Evolutionary conservation across 768 basidiomycete genomes (phyloP), one percentile per base, ranked within the genome.

Genomic region (Russula sp.): DNA sequence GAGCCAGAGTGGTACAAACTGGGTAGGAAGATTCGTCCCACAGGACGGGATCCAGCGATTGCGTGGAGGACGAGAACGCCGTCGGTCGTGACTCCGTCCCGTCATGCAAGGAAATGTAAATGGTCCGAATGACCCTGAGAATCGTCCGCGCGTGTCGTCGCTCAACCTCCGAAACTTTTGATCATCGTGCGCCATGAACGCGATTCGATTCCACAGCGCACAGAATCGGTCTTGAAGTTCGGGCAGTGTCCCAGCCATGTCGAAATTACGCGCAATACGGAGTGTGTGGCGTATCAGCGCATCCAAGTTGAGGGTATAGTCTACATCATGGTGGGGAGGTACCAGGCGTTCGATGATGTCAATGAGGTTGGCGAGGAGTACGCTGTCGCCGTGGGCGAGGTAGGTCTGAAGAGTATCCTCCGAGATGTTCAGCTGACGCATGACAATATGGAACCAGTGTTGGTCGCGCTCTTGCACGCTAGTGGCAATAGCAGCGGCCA

Each of bases 291-390:
- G 51, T 18, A 65, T 56, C 32, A 61, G 32, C 5, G 55, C 64
- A n/a, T 61, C 59, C 49, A 65, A 26, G 50, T 20, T 30, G 49
- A 57, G 55, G 20, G 55, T 44, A 28, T 61, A 36, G 3, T 52
- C 57, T 6, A 34, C 13, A 14, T 51, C 9, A n/a, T 28, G 22
- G 32, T 64, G 63, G 18, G 53, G 46, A 40, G 53, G 53, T 6
- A 34, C 38, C 6, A 64, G 48, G 49, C 53, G 49, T 32, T 53
- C 36, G 55, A 61, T 55, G 26, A 65, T 61, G 11, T 61, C 55
- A 40, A 65, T 65, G 40, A 65, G 64, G 26, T 65, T 65, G 22
- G 64, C 64, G 18, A 65, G 55, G 50, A 61, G 34, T 16, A 61
- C 40, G 55, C 60, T 65, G 48, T 65, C 64, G 18, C 64, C 64